These are phyloP conservation scores for Scenedesmus sp. DNA, from an alignment of 163 green algal species.

Conservation along the genomic window DNA sequence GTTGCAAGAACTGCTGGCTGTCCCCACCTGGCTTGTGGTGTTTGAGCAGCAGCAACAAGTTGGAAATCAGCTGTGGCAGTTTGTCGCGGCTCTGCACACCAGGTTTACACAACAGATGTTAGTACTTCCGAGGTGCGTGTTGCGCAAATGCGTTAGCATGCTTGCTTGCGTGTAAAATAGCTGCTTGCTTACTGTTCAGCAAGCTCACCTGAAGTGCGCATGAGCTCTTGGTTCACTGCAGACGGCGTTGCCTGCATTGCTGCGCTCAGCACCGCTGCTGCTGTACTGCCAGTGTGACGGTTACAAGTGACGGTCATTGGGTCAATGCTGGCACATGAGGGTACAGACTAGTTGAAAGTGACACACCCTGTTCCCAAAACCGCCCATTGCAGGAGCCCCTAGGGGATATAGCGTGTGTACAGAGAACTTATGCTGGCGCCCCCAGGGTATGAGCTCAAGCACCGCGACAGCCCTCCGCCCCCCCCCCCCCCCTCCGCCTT, in stretches of 20 bases:
- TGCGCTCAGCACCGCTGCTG: background rate
- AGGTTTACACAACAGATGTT: background rate
- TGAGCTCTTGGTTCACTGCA: background rate
- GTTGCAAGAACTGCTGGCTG: background rate
- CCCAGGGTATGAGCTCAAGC: too few species aligned
- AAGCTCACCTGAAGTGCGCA: background rate
- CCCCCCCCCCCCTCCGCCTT: too few species aligned
- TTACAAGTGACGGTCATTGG: background rate
- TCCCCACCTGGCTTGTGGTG: background rate
- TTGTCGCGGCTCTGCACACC: conserved; percentile 17
- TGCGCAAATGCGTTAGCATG: background rate
- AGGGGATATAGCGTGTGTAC: too few species aligned
- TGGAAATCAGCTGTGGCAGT: background rate
- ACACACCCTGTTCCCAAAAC: too few species aligned
- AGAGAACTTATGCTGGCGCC: too few species aligned
- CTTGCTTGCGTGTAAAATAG: too few species aligned
- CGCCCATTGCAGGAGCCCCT: too few species aligned
- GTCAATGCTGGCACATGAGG: background rate
- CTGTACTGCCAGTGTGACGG: background rate
- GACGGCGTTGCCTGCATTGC: background rate
- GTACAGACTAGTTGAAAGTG: too few species aligned
- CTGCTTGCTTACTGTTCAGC: background rate
- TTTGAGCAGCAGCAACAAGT: background rate
- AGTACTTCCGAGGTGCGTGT: background rate
- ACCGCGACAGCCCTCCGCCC: too few species aligned